Percentiles rank a stretch among this genome's conserved stretches.
These are phyloP conservation scores for Botrytis tulipae DNA, from an alignment of 2,329 filamentous ascomycete genomes.

Conservation along the genomic window DNA sequence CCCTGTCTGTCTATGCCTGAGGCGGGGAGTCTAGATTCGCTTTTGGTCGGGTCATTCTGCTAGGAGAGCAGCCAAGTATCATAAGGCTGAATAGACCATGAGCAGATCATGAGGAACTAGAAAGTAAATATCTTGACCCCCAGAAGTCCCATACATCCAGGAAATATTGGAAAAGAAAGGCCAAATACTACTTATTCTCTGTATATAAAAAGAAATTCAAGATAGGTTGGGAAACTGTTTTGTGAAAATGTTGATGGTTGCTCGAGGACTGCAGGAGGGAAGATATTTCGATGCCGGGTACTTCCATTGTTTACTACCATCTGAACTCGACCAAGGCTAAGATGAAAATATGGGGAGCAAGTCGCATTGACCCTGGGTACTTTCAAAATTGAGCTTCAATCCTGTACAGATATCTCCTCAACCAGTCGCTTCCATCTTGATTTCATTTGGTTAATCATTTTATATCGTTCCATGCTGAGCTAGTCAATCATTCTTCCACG, in stretches of 20 bases:
- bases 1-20: slow-evolving; percentile 7
- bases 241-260: not conserved
- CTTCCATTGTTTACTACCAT: slow-evolving; percentile 6
- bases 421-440: not conserved
- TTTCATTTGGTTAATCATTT: not conserved
- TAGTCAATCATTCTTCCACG: not conserved
- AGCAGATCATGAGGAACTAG: not conserved
- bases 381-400: not conserved
- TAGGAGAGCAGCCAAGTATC: not conserved
- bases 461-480: not conserved
- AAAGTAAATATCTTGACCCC: not conserved
- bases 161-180: not conserved
- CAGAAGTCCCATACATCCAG: not conserved
- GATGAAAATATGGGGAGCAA: not conserved
- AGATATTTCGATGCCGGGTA: not conserved
- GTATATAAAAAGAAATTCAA: not conserved
- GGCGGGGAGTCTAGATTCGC: not conserved
- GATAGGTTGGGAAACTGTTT: not conserved
- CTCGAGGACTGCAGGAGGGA: not conserved
- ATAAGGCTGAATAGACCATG: not conserved
- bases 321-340: not conserved
- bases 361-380: not conserved
- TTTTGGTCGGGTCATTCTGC: not conserved
- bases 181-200: not conserved
- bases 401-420: not conserved